phyloP scores from a whole-genome alignment of 2,329 filamentous ascomycete species.

The Cryphonectria naterciae region DNA sequence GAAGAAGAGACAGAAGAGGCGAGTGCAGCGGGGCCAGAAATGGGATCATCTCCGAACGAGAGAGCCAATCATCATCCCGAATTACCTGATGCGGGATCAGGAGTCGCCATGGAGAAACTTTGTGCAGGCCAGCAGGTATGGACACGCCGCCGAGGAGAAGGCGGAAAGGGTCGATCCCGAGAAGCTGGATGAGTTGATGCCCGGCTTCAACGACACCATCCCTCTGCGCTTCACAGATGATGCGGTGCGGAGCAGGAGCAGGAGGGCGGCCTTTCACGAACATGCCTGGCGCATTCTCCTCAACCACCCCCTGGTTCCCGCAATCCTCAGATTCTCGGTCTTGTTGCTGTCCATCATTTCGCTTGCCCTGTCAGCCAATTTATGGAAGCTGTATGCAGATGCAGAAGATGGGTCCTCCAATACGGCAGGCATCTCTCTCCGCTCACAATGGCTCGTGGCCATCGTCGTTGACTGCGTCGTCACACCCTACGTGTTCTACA shows the following conservation, averaged over 20 bases:
- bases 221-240: conserved; percentile 29
- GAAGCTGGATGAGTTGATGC: conserved; percentile 49
- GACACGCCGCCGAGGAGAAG: conserved; percentile 50
- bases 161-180: conserved; percentile 53
- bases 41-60: conserved; percentile 64
- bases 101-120: conserved; percentile 57
- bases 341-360: conserved; percentile 82
- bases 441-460: conserved; percentile 82
- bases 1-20: conserved; percentile 52
- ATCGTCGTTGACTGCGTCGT: conserved; percentile 88
- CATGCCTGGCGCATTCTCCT: conserved; percentile 71
- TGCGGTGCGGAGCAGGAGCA: conserved; percentile 25
- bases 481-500: conserved; percentile 87
- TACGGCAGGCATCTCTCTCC: conserved; percentile 34
- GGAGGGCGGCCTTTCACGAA: conserved; percentile 57
- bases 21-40: conserved; percentile 53
- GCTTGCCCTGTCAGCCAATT: conserved; percentile 75
- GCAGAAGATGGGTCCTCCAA: conserved; percentile 48
- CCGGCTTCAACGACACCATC: conserved; percentile 48
- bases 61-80: conserved; percentile 62
- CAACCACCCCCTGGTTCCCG: conserved; percentile 81
- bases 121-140: conserved; percentile 57
- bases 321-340: conserved; percentile 80
- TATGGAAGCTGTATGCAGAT: conserved; percentile 58
- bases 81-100: conserved; percentile 45